Percentiles rank a stretch among this genome's conserved stretches.
Evolutionary conservation across 208 protist genomes (phyloP).

Genomic region (Lotmaria passim): DNA sequence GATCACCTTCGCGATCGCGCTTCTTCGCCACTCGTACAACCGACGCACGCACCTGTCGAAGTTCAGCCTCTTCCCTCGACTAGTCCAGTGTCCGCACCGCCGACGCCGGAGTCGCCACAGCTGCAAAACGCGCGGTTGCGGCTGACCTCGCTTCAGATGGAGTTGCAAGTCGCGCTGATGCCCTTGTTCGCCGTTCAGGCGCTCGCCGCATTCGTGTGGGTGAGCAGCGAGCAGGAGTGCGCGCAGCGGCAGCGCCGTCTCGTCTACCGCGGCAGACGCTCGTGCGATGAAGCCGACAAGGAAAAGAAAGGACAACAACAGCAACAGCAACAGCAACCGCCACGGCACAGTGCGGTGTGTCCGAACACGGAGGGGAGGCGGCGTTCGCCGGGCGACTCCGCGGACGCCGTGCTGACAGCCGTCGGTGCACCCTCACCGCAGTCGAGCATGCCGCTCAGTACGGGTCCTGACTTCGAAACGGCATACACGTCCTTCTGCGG

Average conservation of each 20-base stretch:
- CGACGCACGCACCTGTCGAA: no score
- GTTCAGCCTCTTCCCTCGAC: no score
- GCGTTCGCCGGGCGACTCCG: no score
- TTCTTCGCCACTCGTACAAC: no score
- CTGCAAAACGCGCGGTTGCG: background rate
- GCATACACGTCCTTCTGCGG: slow-evolving; percentile 22
- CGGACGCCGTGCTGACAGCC: no score
- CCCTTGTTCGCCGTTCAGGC: slow-evolving; percentile 12
- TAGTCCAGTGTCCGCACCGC: no score
- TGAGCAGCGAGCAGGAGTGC: slow-evolving; percentile 2
- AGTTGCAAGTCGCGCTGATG: background rate
- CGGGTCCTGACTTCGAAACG: background rate
- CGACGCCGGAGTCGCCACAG: no score
- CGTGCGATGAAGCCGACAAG: background rate
- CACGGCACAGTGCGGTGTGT: no score
- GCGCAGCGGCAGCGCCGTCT: background rate
- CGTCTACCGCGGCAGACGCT: background rate
- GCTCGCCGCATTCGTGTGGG: background rate
- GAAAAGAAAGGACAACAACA: background rate
- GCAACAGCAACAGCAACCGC: no score
- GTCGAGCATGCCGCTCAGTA: no score
- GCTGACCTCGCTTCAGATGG: background rate
- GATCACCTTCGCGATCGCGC: no score
- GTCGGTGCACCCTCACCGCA: background rate
- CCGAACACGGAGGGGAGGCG: no score